Percentiles rank a stretch among this genome's conserved stretches.
These are phyloP conservation scores for Phytophthora sp. DNA, from an alignment of 352 stramenopile genomes.

Conservation along the genomic window DNA sequence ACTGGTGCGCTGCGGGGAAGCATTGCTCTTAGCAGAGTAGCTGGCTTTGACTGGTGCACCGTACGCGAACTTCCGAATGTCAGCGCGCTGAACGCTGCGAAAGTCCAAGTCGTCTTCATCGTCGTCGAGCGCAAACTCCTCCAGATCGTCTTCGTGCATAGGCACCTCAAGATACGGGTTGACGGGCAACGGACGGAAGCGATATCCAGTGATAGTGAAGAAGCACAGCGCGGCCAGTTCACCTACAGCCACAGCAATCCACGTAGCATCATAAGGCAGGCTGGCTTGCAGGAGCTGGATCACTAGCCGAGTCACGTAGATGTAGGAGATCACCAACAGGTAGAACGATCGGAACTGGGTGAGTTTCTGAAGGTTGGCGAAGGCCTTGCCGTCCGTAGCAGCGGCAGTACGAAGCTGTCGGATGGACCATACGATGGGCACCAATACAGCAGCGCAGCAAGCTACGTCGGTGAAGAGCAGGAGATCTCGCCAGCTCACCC, in stretches of 20 bases:
- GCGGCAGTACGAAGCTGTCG: conserved; percentile 78
- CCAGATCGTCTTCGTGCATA: conserved; percentile 74
- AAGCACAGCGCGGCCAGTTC: conserved; percentile 92
- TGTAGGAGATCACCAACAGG: conserved; percentile 96
- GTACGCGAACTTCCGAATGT: conserved; percentile 44
- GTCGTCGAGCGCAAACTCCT: conserved; percentile 74
- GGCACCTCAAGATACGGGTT: conserved; percentile 93
- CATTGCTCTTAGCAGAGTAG: conserved; percentile 13
- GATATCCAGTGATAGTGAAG: conserved; percentile 90
- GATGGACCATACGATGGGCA: conserved; percentile 98
- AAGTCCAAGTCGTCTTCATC: conserved; percentile 57
- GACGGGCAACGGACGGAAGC: conserved; percentile 91
- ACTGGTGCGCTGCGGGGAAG: not conserved
- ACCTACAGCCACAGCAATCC: conserved; percentile 57
- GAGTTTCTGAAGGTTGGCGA: conserved; percentile 91
- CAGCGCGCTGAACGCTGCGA: conserved; percentile 34
- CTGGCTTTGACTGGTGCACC: conserved; percentile 27
- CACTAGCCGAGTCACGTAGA: conserved; percentile 98
- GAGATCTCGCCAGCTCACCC: conserved; percentile 84
- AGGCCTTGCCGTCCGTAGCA: conserved; percentile 90
- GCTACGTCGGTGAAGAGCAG: conserved; percentile 96
- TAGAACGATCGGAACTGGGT: conserved; percentile 98
- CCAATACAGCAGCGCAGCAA: conserved; percentile 95
- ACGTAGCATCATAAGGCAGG: conserved; percentile 92
- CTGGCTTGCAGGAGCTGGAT: conserved; percentile 93